Evolutionary conservation across 495 filamentous ascomycete genomes (phyloP).

Genomic region (Chaetomium cochliodes): DNA sequence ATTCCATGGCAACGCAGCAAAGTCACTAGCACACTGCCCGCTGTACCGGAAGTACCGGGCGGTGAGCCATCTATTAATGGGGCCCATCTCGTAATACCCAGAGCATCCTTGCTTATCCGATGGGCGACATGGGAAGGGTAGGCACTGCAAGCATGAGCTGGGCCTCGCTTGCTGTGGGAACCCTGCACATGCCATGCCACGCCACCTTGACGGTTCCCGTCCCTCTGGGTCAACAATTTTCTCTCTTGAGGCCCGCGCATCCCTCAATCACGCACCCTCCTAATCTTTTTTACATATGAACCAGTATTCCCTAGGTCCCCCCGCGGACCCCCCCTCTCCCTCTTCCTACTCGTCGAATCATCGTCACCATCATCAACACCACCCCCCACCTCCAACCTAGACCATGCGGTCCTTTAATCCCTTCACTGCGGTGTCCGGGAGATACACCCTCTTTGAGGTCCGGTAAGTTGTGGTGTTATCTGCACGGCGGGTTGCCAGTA

Average conservation of each 20-base stretch:
- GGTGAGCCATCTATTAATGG: constrained; percentile 4
- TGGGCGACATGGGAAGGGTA: constrained; percentile 3
- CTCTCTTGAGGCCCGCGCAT: not conserved
- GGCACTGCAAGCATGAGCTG: constrained; percentile 18
- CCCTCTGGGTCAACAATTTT: constrained; percentile 8
- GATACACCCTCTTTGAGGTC: constrained; percentile 53
- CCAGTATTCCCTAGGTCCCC: constrained; percentile 17
- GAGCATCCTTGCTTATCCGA: constrained; percentile 13
- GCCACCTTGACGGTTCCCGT: constrained; percentile 18
- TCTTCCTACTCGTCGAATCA: constrained; percentile 8
- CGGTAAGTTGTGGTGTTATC: constrained; percentile 40
- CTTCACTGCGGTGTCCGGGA: constrained; percentile 47
- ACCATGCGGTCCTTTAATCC: constrained; percentile 53
- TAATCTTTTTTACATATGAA: not conserved
- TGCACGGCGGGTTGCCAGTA: not conserved
- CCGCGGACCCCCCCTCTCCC: constrained; percentile 10
- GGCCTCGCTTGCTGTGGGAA: constrained; percentile 16
- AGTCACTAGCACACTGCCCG: not conserved
- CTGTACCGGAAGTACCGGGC: constrained; percentile 8
- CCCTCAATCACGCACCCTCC: constrained; percentile 7
- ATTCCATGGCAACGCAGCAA: not conserved
- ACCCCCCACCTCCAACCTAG: not conserved
- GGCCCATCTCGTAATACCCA: constrained; percentile 14
- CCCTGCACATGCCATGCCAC: constrained; percentile 15
- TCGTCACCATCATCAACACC: not conserved